Percentiles rank a stretch among this genome's conserved stretches.
These are phyloP conservation scores for Boletus rufocinnamomeus DNA, from an alignment of 768 basidiomycete species.

Conservation along the genomic window DNA sequence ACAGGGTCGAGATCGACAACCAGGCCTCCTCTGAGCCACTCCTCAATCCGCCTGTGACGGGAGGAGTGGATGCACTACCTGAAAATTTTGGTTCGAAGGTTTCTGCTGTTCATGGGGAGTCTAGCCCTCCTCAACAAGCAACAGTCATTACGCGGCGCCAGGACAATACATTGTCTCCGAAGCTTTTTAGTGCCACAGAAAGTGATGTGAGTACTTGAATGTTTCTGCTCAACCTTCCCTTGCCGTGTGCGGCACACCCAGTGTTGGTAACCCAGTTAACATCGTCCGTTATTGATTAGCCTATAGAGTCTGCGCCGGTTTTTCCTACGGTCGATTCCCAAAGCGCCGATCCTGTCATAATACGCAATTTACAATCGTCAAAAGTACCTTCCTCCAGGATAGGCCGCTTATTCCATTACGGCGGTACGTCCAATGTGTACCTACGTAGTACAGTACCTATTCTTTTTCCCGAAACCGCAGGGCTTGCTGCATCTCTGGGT, in stretches of 20 bases:
- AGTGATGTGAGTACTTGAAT: conserved; percentile 10
- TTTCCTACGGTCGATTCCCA: not conserved
- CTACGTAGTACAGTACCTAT: not conserved
- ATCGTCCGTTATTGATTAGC: conserved; percentile 7
- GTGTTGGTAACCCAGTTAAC: not conserved
- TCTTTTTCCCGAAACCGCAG: conserved; percentile 45
- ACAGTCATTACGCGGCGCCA: not conserved
- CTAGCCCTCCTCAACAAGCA: not conserved
- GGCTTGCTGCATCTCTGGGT: conserved; percentile 85
- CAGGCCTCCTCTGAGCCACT: not conserved
- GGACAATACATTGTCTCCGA: not conserved
- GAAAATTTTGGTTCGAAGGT: not conserved
- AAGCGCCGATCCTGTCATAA: not conserved
- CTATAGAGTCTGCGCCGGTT: not conserved
- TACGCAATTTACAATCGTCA: conserved; percentile 68
- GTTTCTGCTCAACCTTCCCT: not conserved
- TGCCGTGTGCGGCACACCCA: not conserved
- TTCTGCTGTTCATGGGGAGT: not conserved
- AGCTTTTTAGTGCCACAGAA: not conserved
- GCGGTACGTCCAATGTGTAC: conserved; percentile 52
- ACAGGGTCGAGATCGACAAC: not conserved
- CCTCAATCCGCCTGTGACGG: not conserved
- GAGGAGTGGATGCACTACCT: not conserved
- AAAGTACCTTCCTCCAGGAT: conserved; percentile 89
- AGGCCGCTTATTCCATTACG: conserved; percentile 91